phyloP scores from a whole-genome alignment of 148 eudicot species.

The Nepenthes gracilis region DNA sequence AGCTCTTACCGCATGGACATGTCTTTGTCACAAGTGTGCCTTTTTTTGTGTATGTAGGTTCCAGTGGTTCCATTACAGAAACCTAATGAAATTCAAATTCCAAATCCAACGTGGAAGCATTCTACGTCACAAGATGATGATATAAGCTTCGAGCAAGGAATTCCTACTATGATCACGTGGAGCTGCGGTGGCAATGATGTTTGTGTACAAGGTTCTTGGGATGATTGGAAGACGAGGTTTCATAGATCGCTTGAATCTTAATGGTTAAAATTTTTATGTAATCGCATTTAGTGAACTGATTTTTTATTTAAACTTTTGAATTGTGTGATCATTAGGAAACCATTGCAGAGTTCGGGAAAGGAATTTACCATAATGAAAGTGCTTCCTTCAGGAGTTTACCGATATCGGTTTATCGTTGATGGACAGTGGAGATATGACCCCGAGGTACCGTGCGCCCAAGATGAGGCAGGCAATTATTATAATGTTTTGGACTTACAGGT shows the following conservation, averaged over 20 bases:
- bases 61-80: slow-evolving; percentile 65
- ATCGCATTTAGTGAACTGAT: not conserved
- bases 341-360: slow-evolving; percentile 66
- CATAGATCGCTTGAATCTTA: not conserved
- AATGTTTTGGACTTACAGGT: slow-evolving; percentile 79
- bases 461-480: slow-evolving; percentile 66
- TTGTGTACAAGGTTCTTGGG: slow-evolving; percentile 88
- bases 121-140: slow-evolving; percentile 31
- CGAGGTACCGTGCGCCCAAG: slow-evolving; percentile 58
- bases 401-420: slow-evolving; percentile 69
- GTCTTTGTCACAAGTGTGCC: too few relatives aligned
- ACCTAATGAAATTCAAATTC: slow-evolving; percentile 51
- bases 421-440: slow-evolving; percentile 65
- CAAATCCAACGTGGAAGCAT: slow-evolving; percentile 39
- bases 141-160: slow-evolving; percentile 28
- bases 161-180: slow-evolving; percentile 84
- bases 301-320: not conserved
- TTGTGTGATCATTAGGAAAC: slow-evolving; percentile 36
- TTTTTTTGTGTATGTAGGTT: slow-evolving; percentile 19
- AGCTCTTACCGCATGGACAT: too few relatives aligned
- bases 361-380: slow-evolving; percentile 77
- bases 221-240: slow-evolving; percentile 80
- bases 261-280: not conserved
- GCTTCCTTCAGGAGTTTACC: slow-evolving; percentile 86
- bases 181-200: slow-evolving; percentile 63